A percentile compares a stretch with the other conserved stretches of the same genome.
phyloP scores from a whole-genome alignment of 1,284 basidiomycete species.

The Irpex sp. region DNA sequence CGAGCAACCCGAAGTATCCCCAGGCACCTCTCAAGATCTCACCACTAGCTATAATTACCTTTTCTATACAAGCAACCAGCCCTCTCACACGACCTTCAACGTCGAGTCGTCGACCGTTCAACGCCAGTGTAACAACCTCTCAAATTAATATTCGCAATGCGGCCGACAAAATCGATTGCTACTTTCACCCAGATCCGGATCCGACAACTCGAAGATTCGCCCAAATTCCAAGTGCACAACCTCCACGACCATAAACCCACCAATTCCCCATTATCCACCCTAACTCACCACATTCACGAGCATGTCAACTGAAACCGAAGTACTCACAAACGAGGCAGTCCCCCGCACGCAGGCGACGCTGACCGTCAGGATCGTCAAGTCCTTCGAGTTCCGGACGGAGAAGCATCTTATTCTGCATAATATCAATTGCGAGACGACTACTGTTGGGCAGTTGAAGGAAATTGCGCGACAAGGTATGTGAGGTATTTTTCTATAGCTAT shows the following conservation, averaged over 20 bases:
- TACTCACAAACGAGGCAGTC: constrained; percentile 61
- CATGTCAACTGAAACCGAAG: constrained; percentile 43
- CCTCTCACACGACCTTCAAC: not conserved
- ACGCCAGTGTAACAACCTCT: not conserved
- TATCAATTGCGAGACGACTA: constrained; percentile 76
- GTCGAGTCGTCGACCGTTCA: not conserved
- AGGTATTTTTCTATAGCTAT: constrained; percentile 10
- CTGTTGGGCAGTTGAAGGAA: constrained; percentile 77
- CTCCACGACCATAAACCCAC: not conserved
- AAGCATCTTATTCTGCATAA: constrained; percentile 83
- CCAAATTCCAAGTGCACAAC: not conserved
- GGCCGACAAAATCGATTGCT: not conserved
- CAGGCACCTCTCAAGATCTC: too few species aligned
- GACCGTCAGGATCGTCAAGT: constrained; percentile 94
- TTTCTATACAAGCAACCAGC: not conserved
- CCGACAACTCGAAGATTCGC: not conserved
- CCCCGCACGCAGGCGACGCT: constrained; percentile 76
- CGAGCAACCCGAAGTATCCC: not conserved
- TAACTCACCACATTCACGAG: not conserved
- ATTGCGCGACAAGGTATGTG: constrained; percentile 56
- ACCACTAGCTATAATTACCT: not conserved
- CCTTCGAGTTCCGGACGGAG: constrained; percentile 89
- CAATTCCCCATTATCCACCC: not conserved
- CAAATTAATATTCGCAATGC: not conserved
- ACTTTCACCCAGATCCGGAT: not conserved